These are phyloP conservation scores for Chrysoporthe austroafricana DNA, from an alignment of 2,329 filamentous ascomycete genomes.

Conservation along the genomic window DNA sequence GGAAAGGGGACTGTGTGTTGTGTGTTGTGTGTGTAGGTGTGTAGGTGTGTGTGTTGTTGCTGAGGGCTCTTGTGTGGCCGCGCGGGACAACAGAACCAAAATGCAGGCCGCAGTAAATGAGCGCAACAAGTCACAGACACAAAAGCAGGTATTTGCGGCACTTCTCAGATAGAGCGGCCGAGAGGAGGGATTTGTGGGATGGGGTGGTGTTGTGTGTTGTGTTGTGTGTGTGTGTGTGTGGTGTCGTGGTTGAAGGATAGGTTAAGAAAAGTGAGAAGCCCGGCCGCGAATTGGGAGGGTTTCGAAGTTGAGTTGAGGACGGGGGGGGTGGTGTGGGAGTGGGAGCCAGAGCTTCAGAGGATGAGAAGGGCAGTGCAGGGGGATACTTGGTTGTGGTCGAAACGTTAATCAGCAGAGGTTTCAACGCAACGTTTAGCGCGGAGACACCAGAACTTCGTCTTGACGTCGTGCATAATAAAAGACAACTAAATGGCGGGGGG, in stretches of 20 bases:
- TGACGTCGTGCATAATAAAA: conserved; percentile 3
- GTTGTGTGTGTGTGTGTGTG: background rate
- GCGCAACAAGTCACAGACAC: background rate
- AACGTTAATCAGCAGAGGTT: conserved; percentile 16
- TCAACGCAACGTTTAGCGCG: conserved; percentile 12
- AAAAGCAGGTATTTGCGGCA: background rate
- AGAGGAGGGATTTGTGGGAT: background rate
- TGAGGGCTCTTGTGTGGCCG: background rate
- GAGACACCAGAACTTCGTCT: conserved; percentile 7
- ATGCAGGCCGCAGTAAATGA: background rate
- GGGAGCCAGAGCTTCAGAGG: background rate
- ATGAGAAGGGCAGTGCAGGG: conserved; percentile 8
- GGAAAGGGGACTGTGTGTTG: background rate
- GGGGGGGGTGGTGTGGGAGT: too few species aligned
- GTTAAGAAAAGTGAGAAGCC: background rate
- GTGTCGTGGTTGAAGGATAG: background rate
- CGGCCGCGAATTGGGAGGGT: conserved; percentile 10
- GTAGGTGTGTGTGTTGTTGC: background rate
- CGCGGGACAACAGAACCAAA: background rate
- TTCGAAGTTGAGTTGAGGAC: background rate
- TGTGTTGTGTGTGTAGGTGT: background rate
- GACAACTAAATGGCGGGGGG: background rate
- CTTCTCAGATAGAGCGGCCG: background rate
- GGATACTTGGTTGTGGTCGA: conserved; percentile 4
- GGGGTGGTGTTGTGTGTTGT: background rate